Percentiles rank a stretch among this genome's conserved stretches.
These are phyloP conservation scores for Penicillium occitanis DNA, from an alignment of 2,329 filamentous ascomycete genomes.

Conservation along the genomic window DNA sequence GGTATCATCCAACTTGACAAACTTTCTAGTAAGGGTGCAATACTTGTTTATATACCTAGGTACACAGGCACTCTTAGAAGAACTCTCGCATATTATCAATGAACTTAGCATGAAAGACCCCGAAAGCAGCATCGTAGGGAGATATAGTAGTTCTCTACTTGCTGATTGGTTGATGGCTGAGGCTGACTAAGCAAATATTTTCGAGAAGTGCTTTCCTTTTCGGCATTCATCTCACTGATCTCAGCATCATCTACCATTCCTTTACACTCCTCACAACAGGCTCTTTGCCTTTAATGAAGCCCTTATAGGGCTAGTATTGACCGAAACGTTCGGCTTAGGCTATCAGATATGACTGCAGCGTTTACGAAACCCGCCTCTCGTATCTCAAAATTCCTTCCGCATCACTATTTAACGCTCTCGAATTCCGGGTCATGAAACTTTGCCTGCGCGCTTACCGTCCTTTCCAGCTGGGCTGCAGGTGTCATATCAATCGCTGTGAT, in stretches of 20 bases:
- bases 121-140: background rate
- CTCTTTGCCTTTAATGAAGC: constrained; percentile 5
- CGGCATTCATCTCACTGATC: background rate
- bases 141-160: background rate
- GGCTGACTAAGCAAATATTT: constrained; percentile 11
- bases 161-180: constrained; percentile 4
- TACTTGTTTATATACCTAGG: background rate
- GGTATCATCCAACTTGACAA: background rate
- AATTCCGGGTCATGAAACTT: constrained; percentile 45
- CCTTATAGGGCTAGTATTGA: constrained; percentile 6
- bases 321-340: background rate
- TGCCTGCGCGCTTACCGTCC: constrained; percentile 39
- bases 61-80: background rate
- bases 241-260: background rate
- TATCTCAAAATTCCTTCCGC: constrained; percentile 30
- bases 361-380: constrained; percentile 27
- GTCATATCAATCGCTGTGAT: constrained; percentile 24
- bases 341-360: constrained; percentile 30
- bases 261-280: background rate
- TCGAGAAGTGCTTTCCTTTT: background rate
- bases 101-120: background rate
- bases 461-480: constrained; percentile 35
- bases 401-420: constrained; percentile 26
- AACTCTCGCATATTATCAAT: background rate
- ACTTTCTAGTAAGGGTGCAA: background rate